Conservation (phyloP, 2,329 filamentous ascomycete genomes). For the Alternaria brassicae region DNA sequence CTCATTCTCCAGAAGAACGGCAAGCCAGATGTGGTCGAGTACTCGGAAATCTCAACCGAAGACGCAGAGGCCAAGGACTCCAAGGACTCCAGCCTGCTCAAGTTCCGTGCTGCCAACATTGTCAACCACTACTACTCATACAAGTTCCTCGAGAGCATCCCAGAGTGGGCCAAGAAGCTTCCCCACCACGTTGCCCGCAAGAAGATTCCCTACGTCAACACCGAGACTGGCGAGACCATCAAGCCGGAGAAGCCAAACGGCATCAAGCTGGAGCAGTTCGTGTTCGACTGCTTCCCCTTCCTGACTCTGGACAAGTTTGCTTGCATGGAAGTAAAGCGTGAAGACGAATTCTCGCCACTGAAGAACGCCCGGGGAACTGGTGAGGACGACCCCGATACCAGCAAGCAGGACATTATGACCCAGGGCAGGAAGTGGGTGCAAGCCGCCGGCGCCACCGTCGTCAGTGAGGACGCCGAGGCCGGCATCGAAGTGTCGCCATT, state of each 20-base stretch:
- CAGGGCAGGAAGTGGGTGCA: constrained; percentile 89
- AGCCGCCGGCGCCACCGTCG: constrained; percentile 77
- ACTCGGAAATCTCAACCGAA: constrained; percentile 90
- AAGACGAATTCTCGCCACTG: constrained; percentile 97
- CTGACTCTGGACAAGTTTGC: constrained; percentile 87
- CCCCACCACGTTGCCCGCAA: constrained; percentile 97
- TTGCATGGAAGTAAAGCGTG: constrained; percentile 92
- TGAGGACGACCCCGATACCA: constrained; percentile 94
- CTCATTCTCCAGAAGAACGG: constrained; percentile 95
- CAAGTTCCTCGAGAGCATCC: constrained; percentile 88
- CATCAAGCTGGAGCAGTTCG: constrained; percentile 98
- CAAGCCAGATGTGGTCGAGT: constrained; percentile 96
- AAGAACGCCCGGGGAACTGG: constrained; percentile 87
- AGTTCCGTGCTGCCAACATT: constrained; percentile 98
- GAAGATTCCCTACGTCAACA: constrained; percentile 92
- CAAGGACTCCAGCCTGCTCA: constrained; percentile 80
- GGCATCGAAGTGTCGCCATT: constrained; percentile 92
- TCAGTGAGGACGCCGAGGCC: constrained; percentile 61
- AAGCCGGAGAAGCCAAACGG: constrained; percentile 96
- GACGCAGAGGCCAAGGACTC: constrained; percentile 90
- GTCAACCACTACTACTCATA: constrained; percentile 99
- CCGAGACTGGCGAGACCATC: constrained; percentile 76
- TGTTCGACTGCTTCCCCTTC: constrained; percentile 97
- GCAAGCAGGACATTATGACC: constrained; percentile 84
- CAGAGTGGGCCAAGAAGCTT: constrained; percentile 81